Percentiles rank a stretch among this genome's conserved stretches.
These are phyloP conservation scores for Breviolum minutum DNA, from an alignment of 73 alveolate genomes.

Conservation along the genomic window DNA sequence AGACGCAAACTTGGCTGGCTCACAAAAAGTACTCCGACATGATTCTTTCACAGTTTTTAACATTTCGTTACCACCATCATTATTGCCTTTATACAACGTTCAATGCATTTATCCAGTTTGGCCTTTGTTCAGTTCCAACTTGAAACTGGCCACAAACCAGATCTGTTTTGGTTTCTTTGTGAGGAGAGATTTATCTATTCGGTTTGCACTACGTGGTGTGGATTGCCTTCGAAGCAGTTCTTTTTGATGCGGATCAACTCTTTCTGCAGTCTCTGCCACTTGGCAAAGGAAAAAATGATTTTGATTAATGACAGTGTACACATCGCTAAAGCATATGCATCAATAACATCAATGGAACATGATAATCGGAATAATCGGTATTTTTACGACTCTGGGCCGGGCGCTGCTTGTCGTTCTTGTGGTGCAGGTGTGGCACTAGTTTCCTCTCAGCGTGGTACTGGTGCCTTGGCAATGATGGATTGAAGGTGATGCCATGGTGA, in stretches of 20 bases:
- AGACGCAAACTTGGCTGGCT: too few relatives aligned
- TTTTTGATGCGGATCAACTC: conserved; percentile 45
- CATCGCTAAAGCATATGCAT: too few relatives aligned
- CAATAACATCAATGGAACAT: too few relatives aligned
- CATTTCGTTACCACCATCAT: too few relatives aligned
- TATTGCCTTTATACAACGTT: too few relatives aligned
- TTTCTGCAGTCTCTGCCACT: conserved; percentile 41
- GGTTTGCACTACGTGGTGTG: conserved; percentile 29
- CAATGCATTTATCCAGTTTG: too few relatives aligned
- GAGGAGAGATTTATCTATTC: conserved; percentile 35
- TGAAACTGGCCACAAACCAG: neutral
- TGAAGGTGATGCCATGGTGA: neutral
- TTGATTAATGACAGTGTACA: neutral
- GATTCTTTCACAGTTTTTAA: too few relatives aligned
- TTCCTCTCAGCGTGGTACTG: conserved; percentile 41
- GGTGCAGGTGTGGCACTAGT: conserved; percentile 25
- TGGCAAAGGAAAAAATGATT: neutral
- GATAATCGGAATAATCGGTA: too few relatives aligned
- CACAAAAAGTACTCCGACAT: too few relatives aligned
- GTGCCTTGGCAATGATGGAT: neutral
- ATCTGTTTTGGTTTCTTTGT: neutral
- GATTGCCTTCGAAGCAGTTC: conserved; percentile 72
- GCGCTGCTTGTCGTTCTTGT: too few relatives aligned
- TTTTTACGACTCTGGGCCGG: too few relatives aligned
- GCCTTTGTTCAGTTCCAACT: too few relatives aligned